Evolutionary conservation across 352 stramenopile species (phyloP).

Genomic region (Globisporangium sylvaticum): DNA sequence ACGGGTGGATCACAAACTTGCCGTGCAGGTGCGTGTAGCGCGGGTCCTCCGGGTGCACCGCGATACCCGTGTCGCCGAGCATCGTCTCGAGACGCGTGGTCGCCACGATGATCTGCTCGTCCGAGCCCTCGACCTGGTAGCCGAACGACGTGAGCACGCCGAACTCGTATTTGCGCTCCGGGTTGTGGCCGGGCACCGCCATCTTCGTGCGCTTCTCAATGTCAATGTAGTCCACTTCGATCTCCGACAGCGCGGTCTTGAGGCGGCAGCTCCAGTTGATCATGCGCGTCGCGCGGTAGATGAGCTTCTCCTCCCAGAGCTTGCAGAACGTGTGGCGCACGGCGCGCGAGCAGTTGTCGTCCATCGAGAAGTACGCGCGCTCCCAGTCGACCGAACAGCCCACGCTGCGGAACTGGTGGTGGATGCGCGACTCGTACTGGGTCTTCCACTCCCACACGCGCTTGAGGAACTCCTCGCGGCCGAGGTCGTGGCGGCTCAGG

Average conservation of each 20-base stretch:
- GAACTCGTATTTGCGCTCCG: constrained; percentile 98
- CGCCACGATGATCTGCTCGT: constrained; percentile 77
- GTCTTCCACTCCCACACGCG: constrained; percentile 97
- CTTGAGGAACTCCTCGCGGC: constrained; percentile 92
- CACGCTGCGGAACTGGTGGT: constrained; percentile 88
- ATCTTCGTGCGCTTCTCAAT: constrained; percentile 96
- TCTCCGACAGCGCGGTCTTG: constrained; percentile 94
- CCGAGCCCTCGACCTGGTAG: constrained; percentile 93
- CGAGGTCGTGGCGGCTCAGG: constrained; percentile 85
- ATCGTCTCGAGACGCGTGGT: constrained; percentile 99
- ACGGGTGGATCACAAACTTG: constrained; percentile 97
- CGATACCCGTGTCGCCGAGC: constrained; percentile 97
- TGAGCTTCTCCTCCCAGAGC: constrained; percentile 89
- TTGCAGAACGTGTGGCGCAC: constrained; percentile 97
- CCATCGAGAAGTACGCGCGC: constrained; percentile 98
- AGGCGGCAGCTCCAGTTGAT: constrained; percentile 99
- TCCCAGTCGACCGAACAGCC: constrained; percentile 97
- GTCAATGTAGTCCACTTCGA: constrained; percentile 99
- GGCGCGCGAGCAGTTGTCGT: constrained; percentile 95
- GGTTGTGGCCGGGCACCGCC: constrained; percentile 94
- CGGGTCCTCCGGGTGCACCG: constrained; percentile 97
- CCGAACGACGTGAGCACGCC: constrained; percentile 97
- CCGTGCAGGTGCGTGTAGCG: constrained; percentile 99
- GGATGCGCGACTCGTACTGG: constrained; percentile 83
- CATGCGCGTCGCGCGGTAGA: constrained; percentile 97